Evolutionary conservation across 2,329 filamentous ascomycete species (phyloP), one percentile per base, ranked within the genome.

Genomic region (Trichophyton rubrum): DNA sequence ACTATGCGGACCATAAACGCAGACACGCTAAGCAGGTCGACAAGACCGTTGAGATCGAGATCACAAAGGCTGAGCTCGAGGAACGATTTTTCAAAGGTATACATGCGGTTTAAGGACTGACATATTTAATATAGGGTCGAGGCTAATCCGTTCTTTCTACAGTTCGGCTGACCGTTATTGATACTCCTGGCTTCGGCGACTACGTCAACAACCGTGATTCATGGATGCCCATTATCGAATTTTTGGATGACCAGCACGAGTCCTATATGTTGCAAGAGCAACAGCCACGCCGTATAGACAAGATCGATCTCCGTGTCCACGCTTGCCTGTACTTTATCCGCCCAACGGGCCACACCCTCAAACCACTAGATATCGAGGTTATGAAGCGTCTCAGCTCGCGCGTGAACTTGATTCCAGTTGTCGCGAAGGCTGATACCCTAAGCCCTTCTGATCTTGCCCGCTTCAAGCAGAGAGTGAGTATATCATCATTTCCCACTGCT

Each of bases 31-130:
- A 99, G 85, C 93, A 99, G 82, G 85, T 97, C 68, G 93, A 99
- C 81, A 97, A 97, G 85, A 99, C 93, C 9, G 93, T 99, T 67
- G 95, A 99, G 81, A 99, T 99, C 69, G 93, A 99, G 78, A 99
- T 99, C 74, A 99, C 93, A 76, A 99, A 99, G 84, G 93, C 93
- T 62, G 93, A 99, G 81, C 81, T 99, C 66, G 93, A 99, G 80
- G 93, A 99, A 87, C 99, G 99, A 82, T 99, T 99, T 83, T 99
- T 99, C 87, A 99, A 99, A 84, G 92, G 92, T 96, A 80, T 51
- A 13, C 33, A n/a, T n/a, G 33, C 24, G 24, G n/a, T 22, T 33
- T n/a, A n/a, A 40, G 24, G 13, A 22, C 15, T 55, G 17, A 20
- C 13, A 6, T n/a, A 17, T 33, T 8, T 59, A 6, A 22, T 30